Conservation (phyloP, 179 eudicot species). For the Dionaea muscipula region DNA sequence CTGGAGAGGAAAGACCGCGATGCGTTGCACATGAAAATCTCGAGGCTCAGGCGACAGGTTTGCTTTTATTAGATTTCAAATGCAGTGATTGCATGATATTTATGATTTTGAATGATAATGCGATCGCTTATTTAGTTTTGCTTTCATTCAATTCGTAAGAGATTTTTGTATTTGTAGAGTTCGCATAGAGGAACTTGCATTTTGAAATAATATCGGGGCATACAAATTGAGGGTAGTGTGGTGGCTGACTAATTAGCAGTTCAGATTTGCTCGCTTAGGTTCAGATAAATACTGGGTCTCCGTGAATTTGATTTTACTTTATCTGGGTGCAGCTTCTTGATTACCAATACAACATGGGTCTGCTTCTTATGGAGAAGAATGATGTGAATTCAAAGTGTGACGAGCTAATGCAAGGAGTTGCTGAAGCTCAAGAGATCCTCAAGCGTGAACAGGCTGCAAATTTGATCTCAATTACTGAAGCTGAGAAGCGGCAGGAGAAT, state of each 20-base stretch:
- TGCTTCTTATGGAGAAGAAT: conserved; percentile 66
- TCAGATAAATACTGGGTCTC: neutral
- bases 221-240: too few species aligned
- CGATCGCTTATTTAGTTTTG: neutral
- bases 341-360: conserved; percentile 90
- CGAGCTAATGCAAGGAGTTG: conserved; percentile 44
- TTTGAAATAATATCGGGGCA: too few species aligned
- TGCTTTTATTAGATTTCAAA: neutral
- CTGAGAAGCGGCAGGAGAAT: conserved; percentile 63
- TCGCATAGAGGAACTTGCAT: too few species aligned
- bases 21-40: conserved; percentile 27
- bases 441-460: conserved; percentile 76
- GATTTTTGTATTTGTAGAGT: too few species aligned
- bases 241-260: too few species aligned
- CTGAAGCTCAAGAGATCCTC: conserved; percentile 51
- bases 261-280: neutral
- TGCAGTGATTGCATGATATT: neutral
- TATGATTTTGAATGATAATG: neutral
- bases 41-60: conserved; percentile 59
- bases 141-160: too few species aligned
- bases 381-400: conserved; percentile 41
- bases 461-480: conserved; percentile 55
- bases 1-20: conserved; percentile 48
- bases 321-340: conserved; percentile 50
- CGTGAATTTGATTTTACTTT: conserved; percentile 3